These are phyloP conservation scores for Yarrowia sp. DNA, from an alignment of 805 yeast genomes.

Conservation along the genomic window DNA sequence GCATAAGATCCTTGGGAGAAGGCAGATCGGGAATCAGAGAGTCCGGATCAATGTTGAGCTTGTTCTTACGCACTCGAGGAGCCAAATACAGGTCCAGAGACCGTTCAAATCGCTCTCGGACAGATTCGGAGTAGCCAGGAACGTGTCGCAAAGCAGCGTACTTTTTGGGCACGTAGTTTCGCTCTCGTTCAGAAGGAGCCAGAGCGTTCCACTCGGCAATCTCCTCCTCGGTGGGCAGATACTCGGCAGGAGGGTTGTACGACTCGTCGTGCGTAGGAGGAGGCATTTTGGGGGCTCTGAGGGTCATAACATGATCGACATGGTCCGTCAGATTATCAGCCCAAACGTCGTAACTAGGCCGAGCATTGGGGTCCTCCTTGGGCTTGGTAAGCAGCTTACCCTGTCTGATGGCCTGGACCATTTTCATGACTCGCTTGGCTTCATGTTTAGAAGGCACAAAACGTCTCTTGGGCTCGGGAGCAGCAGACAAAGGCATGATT, in stretches of 20 bases:
- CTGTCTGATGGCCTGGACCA: slow-evolving; percentile 92
- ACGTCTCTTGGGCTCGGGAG: slow-evolving; percentile 96
- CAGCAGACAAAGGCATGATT: slow-evolving; percentile 86
- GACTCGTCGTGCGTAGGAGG: slow-evolving; percentile 97
- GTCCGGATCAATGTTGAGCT: slow-evolving; percentile 92
- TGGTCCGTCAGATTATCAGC: slow-evolving; percentile 58
- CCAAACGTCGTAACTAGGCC: slow-evolving; percentile 75
- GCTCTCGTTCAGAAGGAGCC: slow-evolving; percentile 75
- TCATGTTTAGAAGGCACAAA: slow-evolving; percentile 96
- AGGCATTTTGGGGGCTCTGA: slow-evolving; percentile 91
- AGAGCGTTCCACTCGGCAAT: slow-evolving; percentile 61
- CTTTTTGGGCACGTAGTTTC: slow-evolving; percentile 77
- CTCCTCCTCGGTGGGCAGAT: slow-evolving; percentile 76
- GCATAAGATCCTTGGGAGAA: slow-evolving; percentile 92
- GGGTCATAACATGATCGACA: slow-evolving; percentile 79
- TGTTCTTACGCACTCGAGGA: slow-evolving; percentile 89
- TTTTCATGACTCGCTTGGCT: slow-evolving; percentile 93
- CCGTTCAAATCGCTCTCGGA: slow-evolving; percentile 91
- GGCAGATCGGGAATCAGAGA: slow-evolving; percentile 94
- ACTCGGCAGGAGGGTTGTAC: slow-evolving; percentile 97
- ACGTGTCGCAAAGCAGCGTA: slow-evolving; percentile 80
- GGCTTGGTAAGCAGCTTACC: slow-evolving; percentile 85
- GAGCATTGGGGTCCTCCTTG: slow-evolving; percentile 51
- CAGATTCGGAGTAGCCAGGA: slow-evolving; percentile 82
- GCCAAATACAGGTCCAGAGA: slow-evolving; percentile 91